Percentiles rank a stretch among this genome's conserved stretches.
These are phyloP conservation scores for Trichoderma sp. DNA, from an alignment of 2,329 filamentous ascomycete species.

Conservation along the genomic window DNA sequence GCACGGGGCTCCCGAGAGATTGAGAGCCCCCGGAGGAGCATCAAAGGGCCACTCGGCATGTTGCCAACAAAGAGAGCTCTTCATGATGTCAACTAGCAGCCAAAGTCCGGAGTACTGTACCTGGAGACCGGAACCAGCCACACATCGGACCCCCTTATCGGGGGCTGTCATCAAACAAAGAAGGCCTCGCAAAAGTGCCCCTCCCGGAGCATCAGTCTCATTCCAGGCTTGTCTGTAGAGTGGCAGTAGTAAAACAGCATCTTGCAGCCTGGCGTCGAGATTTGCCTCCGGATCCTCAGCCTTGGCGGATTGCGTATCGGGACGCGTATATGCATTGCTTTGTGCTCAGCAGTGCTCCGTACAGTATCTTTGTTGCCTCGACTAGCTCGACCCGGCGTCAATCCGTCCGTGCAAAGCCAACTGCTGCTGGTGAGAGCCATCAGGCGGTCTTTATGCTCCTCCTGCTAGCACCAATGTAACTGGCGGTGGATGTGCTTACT, in stretches of 20 bases:
- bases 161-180: background rate
- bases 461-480: conserved; percentile 1
- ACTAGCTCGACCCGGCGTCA: background rate
- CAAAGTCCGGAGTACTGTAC: background rate
- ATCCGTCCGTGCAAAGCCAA: background rate
- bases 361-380: conserved; percentile 4
- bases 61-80: background rate
- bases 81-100: background rate
- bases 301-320: conserved; percentile 16
- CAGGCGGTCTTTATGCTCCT: conserved; percentile 12
- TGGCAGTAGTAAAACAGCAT: background rate
- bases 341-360: background rate
- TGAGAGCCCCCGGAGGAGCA: background rate
- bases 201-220: background rate
- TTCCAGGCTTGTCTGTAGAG: background rate
- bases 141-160: conserved; percentile 12
- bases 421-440: background rate
- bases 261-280: background rate
- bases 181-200: conserved; percentile 16
- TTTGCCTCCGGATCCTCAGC: background rate
- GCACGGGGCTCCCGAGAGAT: background rate
- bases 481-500: background rate
- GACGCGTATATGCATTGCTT: conserved; percentile 9
- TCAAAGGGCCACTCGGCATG: background rate
- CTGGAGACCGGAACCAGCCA: background rate